These are phyloP conservation scores for Eucalyptus rudis DNA, from an alignment of 345 rosid species.

Conservation along the genomic window DNA sequence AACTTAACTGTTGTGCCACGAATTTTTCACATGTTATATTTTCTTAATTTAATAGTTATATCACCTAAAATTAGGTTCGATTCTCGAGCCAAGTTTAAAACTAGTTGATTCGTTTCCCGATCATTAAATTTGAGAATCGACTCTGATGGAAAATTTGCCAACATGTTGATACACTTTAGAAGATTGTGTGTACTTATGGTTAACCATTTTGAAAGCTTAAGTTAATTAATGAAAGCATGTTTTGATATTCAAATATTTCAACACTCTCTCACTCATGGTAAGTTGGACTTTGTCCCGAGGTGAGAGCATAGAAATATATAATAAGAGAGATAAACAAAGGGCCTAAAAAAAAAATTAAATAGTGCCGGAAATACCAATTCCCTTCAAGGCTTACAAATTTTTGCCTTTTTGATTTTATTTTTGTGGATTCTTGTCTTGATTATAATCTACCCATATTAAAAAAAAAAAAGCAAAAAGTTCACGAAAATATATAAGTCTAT, in stretches of 20 bases:
- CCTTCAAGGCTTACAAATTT: neutral
- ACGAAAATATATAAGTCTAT: neutral
- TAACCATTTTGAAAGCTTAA: rapidly evolving
- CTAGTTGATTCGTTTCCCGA: rapidly evolving
- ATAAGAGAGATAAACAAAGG: neutral
- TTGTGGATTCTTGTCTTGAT: neutral
- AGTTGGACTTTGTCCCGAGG: neutral
- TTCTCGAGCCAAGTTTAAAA: no score
- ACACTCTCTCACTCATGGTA: neutral
- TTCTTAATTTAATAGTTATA: no score
- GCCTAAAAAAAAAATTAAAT: rapidly evolving
- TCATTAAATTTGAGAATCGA: neutral
- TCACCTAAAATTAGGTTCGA: no score
- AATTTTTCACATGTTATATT: no score
- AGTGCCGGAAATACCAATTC: rapidly evolving
- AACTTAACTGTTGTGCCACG: no score
- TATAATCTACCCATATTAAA: neutral
- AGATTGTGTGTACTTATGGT: neutral
- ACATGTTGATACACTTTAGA: neutral
- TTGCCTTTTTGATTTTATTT: neutral
- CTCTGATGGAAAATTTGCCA: rapidly evolving
- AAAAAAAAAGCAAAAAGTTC: neutral
- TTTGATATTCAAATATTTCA: neutral
- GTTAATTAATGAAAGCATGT: neutral
- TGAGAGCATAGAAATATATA: rapidly evolving